Evolutionary conservation across 2,329 filamentous ascomycete species (phyloP).

Genomic region (Apiospora hydei): DNA sequence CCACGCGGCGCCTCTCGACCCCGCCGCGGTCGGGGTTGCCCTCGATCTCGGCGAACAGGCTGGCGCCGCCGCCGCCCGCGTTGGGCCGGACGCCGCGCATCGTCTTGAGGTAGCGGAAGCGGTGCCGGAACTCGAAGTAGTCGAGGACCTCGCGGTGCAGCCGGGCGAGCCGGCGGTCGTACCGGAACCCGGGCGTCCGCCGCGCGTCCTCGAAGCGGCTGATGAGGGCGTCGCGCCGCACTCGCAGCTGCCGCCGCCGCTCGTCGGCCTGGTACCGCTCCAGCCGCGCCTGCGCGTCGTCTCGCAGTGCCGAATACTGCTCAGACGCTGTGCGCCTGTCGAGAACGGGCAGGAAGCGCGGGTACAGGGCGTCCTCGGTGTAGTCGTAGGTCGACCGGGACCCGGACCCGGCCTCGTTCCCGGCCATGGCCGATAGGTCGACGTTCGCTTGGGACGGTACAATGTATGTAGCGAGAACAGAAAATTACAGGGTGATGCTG

Average conservation of each 20-base stretch:
- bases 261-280: background rate
- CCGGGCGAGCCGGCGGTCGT: background rate
- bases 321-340: background rate
- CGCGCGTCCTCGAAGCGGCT: background rate
- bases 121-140: background rate
- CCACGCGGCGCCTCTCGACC: constrained; percentile 8
- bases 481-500: background rate
- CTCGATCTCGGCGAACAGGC: constrained; percentile 2
- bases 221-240: background rate
- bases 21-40: background rate
- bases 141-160: background rate
- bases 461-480: background rate
- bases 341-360: background rate
- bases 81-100: constrained; percentile 1
- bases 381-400: background rate
- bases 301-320: background rate
- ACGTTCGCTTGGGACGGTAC: background rate
- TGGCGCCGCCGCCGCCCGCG: background rate
- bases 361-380: background rate
- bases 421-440: background rate
- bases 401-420: background rate
- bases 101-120: background rate
- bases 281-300: background rate
- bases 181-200: background rate
- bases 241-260: background rate